phyloP scores from a whole-genome alignment of 257 asterid species.

The Cordia subcordata region DNA sequence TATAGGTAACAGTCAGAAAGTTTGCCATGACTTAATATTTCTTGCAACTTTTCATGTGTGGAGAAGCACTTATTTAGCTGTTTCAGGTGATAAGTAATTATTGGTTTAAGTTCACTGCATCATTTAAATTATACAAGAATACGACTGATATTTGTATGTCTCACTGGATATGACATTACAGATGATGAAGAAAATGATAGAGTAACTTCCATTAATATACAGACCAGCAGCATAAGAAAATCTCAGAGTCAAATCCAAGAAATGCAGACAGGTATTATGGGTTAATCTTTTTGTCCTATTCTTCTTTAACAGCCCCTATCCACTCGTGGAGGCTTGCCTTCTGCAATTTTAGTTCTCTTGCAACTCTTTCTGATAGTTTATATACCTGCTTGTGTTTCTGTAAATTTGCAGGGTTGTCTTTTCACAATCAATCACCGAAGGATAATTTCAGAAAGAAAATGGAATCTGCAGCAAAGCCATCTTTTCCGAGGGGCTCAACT shows the following conservation, averaged over 20 bases:
- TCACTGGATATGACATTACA: conserved; percentile 3
- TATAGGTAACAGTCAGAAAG: no score
- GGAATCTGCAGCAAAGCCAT: conserved; percentile 42
- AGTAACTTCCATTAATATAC: conserved; percentile 28
- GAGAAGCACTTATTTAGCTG: no score
- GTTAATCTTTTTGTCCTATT: conserved; percentile 3
- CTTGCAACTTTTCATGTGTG: no score
- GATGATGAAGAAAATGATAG: conserved; percentile 26
- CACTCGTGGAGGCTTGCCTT: no score
- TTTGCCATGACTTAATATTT: no score
- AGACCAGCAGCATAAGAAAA: conserved; percentile 25
- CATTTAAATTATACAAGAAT: no score
- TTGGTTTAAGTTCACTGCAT: no score
- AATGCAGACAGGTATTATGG: conserved; percentile 51
- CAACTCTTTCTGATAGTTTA: no score
- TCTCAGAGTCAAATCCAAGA: conserved; percentile 42
- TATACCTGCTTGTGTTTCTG: no score
- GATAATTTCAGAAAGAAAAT: conserved; percentile 37
- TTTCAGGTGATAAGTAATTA: no score
- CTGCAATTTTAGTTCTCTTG: no score
- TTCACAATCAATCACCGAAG: conserved; percentile 41
- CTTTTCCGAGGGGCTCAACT: conserved; percentile 65
- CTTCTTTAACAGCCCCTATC: not conserved
- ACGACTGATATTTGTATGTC: no score
- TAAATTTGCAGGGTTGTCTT: conserved; percentile 49